Percentiles rank a stretch among this genome's conserved stretches.
These are phyloP conservation scores for Leucosporidium yakuticum DNA, from an alignment of 768 basidiomycete species.

Conservation along the genomic window DNA sequence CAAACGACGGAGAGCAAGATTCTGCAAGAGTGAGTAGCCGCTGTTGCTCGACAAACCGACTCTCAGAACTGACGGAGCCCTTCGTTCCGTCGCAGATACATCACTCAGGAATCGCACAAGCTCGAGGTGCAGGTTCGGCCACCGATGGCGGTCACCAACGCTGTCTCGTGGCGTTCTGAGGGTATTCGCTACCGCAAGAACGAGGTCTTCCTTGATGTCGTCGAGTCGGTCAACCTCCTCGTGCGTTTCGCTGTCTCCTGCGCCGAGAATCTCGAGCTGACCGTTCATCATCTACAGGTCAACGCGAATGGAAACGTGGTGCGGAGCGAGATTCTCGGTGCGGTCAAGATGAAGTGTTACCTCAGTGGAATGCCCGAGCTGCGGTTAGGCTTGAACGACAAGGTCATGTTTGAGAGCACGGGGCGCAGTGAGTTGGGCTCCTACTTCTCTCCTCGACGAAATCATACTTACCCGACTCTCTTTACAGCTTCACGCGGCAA, in stretches of 20 bases:
- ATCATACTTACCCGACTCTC: background rate
- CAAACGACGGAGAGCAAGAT: constrained; percentile 99
- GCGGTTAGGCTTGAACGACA: constrained; percentile 90
- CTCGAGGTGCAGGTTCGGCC: constrained; percentile 78
- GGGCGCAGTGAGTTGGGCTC: constrained; percentile 67
- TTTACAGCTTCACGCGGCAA: constrained; percentile 78
- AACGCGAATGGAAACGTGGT: constrained; percentile 96
- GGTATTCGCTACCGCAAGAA: constrained; percentile 97
- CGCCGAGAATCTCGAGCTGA: background rate
- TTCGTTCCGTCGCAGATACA: constrained; percentile 58
- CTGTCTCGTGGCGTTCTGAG: constrained; percentile 96
- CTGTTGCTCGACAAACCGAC: background rate
- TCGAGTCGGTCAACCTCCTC: constrained; percentile 93
- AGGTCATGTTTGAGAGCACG: constrained; percentile 98
- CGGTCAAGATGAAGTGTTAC: constrained; percentile 99
- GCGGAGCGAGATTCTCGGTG: constrained; percentile 94
- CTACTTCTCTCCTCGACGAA: background rate
- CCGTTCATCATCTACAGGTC: constrained; percentile 53
- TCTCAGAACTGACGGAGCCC: background rate
- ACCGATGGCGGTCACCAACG: constrained; percentile 95
- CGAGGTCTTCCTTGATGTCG: constrained; percentile 96
- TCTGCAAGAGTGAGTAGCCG: constrained; percentile 69
- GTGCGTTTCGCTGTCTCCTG: constrained; percentile 49
- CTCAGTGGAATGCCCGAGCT: constrained; percentile 99
- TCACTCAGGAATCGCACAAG: constrained; percentile 97